Evolutionary conservation across 345 rosid genomes (phyloP).

Genomic region (Euphorbia pulcherrima): DNA sequence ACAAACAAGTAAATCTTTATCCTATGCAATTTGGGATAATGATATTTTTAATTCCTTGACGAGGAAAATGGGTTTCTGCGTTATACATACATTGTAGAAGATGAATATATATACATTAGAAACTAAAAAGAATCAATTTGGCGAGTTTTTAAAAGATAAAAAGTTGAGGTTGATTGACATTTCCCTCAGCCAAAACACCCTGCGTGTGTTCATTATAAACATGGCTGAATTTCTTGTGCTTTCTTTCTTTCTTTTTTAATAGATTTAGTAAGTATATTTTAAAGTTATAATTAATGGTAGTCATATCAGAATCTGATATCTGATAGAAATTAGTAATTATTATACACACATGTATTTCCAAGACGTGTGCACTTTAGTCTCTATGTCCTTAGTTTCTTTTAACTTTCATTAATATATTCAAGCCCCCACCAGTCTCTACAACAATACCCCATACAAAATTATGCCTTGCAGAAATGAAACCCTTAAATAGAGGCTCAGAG

Average conservation of each 20-base stretch:
- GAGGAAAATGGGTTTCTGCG: background rate
- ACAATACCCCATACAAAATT: background rate
- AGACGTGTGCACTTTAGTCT: no score
- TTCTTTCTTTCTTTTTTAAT: no score
- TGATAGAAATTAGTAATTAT: background rate
- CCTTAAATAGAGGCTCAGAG: no score
- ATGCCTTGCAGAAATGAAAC: no score
- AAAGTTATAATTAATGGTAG: background rate
- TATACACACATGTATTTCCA: background rate
- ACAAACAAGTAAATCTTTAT: background rate
- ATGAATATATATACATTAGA: background rate
- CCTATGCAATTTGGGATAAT: background rate
- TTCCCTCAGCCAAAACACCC: background rate
- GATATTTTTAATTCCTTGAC: no score
- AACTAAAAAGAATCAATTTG: conserved; percentile 2
- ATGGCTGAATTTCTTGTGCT: no score
- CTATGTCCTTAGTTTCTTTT: no score
- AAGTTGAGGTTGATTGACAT: conserved; percentile 5
- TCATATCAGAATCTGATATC: background rate
- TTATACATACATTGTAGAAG: background rate
- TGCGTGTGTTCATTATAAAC: background rate
- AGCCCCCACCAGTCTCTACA: background rate
- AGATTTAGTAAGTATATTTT: no score
- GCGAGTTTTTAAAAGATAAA: background rate
- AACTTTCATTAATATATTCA: background rate